Base-by-base conservation (phyloP, 1,139 yeast genomes). In the Geotrichum aggregatum region DNA sequence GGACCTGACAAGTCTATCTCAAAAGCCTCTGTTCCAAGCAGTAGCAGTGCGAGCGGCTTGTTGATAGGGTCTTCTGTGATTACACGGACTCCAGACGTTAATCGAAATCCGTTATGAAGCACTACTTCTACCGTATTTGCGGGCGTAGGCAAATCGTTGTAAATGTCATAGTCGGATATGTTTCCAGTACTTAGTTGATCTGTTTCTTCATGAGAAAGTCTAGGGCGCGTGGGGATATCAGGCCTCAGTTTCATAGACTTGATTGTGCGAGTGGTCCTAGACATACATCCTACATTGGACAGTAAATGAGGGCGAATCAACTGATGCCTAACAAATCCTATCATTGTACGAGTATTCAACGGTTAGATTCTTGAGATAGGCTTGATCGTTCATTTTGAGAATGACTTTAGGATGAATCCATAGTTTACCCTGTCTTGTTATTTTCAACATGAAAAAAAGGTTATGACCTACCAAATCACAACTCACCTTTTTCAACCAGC, bases 21-120 rank as follows among this genome's bases (percentile, higher is more conserved):
- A 58, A 79, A 80, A 1, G 83, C 76, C 61, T 84, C 89, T 42
- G 78, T 77, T 31, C 83, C 82, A 8, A 86, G 59, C 30, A 86
- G 69, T n/a, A 85, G 64, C 6, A 82, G 72, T 4, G 84, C 89
- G 13, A 72, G 68, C 2, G 76, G 74, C 42, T 71, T 68, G 1
- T 76, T 76, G 1, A 69, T 60, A 19, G 71, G 67, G 57, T 73
- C 75, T 5, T 84, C 84, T 1, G 80, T 78, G 26, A 71, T 70
- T 1, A 72, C 63, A 22, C 71, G 67, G 42, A 70, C 69, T 16
- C 80, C 78, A 42, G 72, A 71, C 3, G 77, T 68, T 52, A 79
- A 74, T 5, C 72, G 62, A 46, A 79, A 74, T 1, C 81, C 76
- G 55, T 77, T 73, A 14, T 63, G 59, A 1, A 75, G 66, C 5